These are phyloP conservation scores for Exophiala dermatitidis DNA, from an alignment of 2,329 filamentous ascomycete species.

Conservation along the genomic window DNA sequence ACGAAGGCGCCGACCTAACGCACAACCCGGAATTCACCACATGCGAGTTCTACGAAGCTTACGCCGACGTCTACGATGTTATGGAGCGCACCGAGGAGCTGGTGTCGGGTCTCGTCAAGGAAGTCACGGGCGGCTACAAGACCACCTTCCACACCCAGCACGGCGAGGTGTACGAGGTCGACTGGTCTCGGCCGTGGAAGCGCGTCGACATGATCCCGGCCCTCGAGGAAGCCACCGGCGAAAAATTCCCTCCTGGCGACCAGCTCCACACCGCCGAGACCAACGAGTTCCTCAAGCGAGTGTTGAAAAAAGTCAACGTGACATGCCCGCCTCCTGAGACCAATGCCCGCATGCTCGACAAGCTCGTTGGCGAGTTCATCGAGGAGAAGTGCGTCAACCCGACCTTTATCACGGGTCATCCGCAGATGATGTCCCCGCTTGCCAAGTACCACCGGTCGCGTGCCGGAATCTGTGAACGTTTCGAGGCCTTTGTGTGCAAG, in stretches of 20 bases:
- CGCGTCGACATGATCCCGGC: conserved; percentile 92
- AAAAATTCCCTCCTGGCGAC: conserved; percentile 87
- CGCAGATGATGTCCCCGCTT: conserved; percentile 84
- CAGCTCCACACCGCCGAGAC: conserved; percentile 85
- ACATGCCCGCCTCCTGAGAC: conserved; percentile 86
- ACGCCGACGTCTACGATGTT: conserved; percentile 82
- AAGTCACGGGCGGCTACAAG: conserved; percentile 76
- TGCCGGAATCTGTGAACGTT: conserved; percentile 86
- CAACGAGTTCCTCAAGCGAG: conserved; percentile 72
- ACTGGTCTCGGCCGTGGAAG: conserved; percentile 94
- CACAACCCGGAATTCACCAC: conserved; percentile 99
- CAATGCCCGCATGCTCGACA: conserved; percentile 93
- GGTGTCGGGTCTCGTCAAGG: conserved; percentile 76
- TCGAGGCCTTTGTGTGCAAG: conserved; percentile 95
- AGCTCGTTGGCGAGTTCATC: conserved; percentile 87
- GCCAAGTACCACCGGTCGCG: conserved; percentile 86
- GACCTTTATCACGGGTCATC: conserved; percentile 81
- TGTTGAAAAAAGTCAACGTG: conserved; percentile 84
- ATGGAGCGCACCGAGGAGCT: conserved; percentile 91
- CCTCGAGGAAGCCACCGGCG: conserved; percentile 79
- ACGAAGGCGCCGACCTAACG: conserved; percentile 83
- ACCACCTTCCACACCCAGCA: conserved; percentile 80
- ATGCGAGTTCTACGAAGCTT: conserved; percentile 95
- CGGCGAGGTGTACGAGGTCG: conserved; percentile 81
- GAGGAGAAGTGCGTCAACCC: conserved; percentile 91